These are phyloP conservation scores for Xylariales sp. DNA, from an alignment of 2,329 filamentous ascomycete genomes.

Conservation along the genomic window DNA sequence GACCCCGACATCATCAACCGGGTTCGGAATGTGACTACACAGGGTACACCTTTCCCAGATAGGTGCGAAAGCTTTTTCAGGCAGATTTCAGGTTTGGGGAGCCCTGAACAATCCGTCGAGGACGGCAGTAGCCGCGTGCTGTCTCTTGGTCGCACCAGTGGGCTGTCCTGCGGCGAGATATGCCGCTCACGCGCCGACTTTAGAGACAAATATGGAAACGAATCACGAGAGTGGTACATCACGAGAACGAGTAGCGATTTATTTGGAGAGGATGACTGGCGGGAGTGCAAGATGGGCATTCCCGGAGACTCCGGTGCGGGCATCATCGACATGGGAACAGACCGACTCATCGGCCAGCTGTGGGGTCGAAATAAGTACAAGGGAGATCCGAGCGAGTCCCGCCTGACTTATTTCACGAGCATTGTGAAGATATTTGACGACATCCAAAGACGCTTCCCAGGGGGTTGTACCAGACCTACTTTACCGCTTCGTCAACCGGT, in stretches of 20 bases:
- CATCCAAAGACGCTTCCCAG: conserved; percentile 8
- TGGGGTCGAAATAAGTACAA: conserved; percentile 10
- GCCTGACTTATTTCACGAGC: conserved; percentile 8
- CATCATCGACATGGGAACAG: conserved; percentile 7
- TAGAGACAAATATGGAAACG: neutral
- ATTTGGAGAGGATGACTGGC: conserved; percentile 6
- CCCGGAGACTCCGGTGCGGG: conserved; percentile 11
- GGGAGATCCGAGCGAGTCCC: neutral
- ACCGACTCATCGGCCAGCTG: conserved; percentile 10
- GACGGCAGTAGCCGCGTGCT: no score
- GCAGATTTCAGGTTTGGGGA: conserved; percentile 4
- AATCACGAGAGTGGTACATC: conserved; percentile 9
- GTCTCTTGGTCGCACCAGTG: conserved; percentile 9
- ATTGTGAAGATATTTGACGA: conserved; percentile 12
- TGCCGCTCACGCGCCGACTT: neutral
- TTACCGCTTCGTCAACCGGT: neutral
- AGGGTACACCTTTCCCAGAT: neutral
- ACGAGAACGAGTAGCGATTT: conserved; percentile 2
- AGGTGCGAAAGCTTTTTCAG: conserved; percentile 6
- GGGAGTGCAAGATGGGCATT: conserved; percentile 8
- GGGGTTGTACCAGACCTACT: neutral
- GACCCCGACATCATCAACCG: conserved; percentile 5
- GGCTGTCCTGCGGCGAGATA: conserved; percentile 7
- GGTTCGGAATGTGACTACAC: conserved; percentile 8
- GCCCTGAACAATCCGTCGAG: no score